These are phyloP conservation scores for Globisporangium recalcitrans DNA, from an alignment of 352 stramenopile genomes.

Conservation along the genomic window DNA sequence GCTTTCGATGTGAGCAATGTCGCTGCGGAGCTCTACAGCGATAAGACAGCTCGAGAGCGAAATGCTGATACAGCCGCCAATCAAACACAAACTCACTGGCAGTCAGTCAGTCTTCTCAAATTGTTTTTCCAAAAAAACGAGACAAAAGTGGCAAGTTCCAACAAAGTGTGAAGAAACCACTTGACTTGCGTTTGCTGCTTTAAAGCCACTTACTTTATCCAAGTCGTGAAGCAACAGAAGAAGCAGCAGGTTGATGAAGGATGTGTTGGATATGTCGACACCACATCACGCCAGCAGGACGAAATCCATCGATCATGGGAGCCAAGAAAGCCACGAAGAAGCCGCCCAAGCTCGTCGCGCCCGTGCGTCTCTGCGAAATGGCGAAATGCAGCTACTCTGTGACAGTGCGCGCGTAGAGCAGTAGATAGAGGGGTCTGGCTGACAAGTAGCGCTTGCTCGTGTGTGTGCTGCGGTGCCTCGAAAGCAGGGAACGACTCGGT, in stretches of 20 bases:
- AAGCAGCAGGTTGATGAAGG: neutral
- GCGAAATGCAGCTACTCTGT: too few relatives aligned
- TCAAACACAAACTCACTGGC: too few relatives aligned
- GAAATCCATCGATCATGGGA: neutral
- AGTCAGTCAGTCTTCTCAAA: too few relatives aligned
- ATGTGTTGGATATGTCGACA: neutral
- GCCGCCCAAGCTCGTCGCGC: neutral
- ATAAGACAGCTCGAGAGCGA: too few relatives aligned
- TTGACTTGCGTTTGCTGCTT: neutral
- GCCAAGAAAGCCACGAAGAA: neutral
- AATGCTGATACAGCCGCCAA: too few relatives aligned
- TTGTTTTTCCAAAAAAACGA: too few relatives aligned
- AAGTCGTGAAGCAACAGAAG: neutral
- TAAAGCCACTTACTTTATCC: neutral
- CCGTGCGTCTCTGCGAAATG: neutral
- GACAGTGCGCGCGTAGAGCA: neutral
- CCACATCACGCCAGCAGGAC: too few relatives aligned
- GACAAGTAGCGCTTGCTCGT: neutral
- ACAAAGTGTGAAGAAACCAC: too few relatives aligned
- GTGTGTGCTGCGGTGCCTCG: neutral
- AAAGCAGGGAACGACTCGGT: neutral
- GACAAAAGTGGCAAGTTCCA: too few relatives aligned
- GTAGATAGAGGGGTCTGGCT: too few relatives aligned
- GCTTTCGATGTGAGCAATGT: too few relatives aligned
- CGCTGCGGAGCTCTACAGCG: neutral